Evolutionary conservation across 1,139 yeast species (phyloP).

Genomic region (Suhomyces chickasaworum): DNA sequence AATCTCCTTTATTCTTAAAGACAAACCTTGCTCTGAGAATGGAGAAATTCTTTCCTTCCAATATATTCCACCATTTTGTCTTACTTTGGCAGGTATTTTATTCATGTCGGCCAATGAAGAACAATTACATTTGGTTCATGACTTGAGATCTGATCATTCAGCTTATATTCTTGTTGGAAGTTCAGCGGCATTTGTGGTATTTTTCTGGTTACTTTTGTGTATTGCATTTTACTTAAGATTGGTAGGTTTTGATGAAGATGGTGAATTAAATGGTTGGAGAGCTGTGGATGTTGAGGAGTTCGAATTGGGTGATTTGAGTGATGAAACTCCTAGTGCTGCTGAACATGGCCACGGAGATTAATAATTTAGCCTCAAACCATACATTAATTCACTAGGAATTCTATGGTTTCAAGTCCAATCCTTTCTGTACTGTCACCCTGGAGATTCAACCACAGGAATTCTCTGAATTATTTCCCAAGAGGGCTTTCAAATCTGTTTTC

Average conservation of each 20-base stretch:
- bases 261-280: constrained; percentile 19
- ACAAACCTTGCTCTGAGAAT: constrained; percentile 47
- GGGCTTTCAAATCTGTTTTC: too few relatives aligned
- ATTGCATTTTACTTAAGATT: constrained; percentile 60
- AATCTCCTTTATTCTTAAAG: constrained; percentile 67
- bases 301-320: constrained; percentile 38
- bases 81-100: constrained; percentile 73
- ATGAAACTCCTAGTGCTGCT: constrained; percentile 11
- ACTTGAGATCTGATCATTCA: constrained; percentile 80
- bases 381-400: too few relatives aligned
- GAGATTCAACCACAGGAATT: too few relatives aligned
- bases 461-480: too few relatives aligned
- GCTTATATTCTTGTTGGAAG: constrained; percentile 75
- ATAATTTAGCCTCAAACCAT: too few relatives aligned
- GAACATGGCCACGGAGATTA: background rate
- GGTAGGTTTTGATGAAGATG: constrained; percentile 48
- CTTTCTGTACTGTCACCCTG: too few relatives aligned
- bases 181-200: constrained; percentile 73
- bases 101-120: constrained; percentile 95
- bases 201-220: constrained; percentile 62
- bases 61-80: constrained; percentile 77
- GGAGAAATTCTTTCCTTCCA: constrained; percentile 70
- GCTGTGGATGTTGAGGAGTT: constrained; percentile 31
- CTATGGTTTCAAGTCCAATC: too few relatives aligned
- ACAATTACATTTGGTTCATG: constrained; percentile 69